These are phyloP conservation scores for Coccomyxa sp. DNA, from an alignment of 139 green algal genomes.

Conservation along the genomic window DNA sequence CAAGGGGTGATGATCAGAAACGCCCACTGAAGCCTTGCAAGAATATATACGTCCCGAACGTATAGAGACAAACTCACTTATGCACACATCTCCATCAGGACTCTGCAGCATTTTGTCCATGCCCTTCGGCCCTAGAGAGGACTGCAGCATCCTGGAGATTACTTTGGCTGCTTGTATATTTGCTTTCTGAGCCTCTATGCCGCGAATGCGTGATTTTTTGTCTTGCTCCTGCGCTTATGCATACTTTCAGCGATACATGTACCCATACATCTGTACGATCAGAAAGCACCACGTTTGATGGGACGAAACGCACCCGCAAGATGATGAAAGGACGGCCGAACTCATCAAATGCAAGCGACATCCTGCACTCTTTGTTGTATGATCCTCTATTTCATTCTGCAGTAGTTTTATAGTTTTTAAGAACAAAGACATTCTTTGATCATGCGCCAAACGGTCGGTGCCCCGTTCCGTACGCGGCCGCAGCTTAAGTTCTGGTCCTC, in stretches of 20 bases:
- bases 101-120: constrained; percentile 99
- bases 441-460: too few species aligned
- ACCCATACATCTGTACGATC: background rate
- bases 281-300: background rate
- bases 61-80: constrained; percentile 72
- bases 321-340: constrained; percentile 97
- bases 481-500: too few species aligned
- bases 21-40: too few species aligned
- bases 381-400: background rate
- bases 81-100: constrained; percentile 94
- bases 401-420: too few species aligned
- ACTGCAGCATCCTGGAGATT: constrained; percentile 81
- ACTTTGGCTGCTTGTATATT: constrained; percentile 96
- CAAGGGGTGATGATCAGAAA: background rate
- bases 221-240: constrained; percentile 79
- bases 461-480: too few species aligned
- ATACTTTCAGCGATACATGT: background rate
- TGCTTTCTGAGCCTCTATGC: constrained; percentile 91
- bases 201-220: constrained; percentile 76
- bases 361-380: background rate
- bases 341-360: constrained; percentile 92
- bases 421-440: too few species aligned
- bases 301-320: constrained; percentile 62
- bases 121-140: constrained; percentile 86
- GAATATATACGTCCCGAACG: too few species aligned